Conservation (phyloP, 371 early-diverging fungal genomes). For the Agmasoma carcini region DNA sequence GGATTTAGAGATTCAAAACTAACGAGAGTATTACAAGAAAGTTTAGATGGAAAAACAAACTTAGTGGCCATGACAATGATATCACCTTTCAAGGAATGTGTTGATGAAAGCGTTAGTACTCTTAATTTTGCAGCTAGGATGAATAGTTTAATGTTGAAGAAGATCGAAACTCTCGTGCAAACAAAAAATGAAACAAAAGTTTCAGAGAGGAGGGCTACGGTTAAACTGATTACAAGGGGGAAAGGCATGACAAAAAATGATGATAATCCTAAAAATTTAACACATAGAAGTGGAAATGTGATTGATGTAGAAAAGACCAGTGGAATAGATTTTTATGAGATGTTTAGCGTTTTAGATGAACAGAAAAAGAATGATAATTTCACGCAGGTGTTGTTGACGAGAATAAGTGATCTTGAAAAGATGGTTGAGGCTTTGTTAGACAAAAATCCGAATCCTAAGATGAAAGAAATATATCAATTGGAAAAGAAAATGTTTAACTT, state of each 20-base stretch:
- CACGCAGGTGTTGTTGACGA: constrained; percentile 12
- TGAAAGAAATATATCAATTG: constrained; percentile 36
- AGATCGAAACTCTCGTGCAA: neutral
- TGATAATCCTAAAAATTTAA: neutral
- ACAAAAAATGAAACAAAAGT: neutral
- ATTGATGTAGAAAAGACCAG: neutral
- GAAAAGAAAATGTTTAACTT: constrained; percentile 47
- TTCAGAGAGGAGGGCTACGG: neutral
- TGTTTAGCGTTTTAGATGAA: neutral
- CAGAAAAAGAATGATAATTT: constrained; percentile 1
- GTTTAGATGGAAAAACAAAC: constrained; percentile 63
- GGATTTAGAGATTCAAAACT: constrained; percentile 76
- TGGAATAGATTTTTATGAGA: neutral
- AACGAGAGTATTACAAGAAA: constrained; percentile 65
- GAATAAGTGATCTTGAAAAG: constrained; percentile 40
- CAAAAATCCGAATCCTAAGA: constrained; percentile 11
- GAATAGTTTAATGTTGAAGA: constrained; percentile 27
- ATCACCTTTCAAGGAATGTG: constrained; percentile 60
- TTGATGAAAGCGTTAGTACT: constrained; percentile 74
- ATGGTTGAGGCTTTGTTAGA: constrained; percentile 26
- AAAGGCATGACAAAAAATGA: neutral
- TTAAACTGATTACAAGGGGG: neutral
- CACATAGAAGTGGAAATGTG: neutral
- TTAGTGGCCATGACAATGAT: constrained; percentile 70
- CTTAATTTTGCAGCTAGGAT: constrained; percentile 67